These are phyloP conservation scores for Colletotrichum zoysiae DNA, from an alignment of 2,329 filamentous ascomycete genomes.

Conservation along the genomic window DNA sequence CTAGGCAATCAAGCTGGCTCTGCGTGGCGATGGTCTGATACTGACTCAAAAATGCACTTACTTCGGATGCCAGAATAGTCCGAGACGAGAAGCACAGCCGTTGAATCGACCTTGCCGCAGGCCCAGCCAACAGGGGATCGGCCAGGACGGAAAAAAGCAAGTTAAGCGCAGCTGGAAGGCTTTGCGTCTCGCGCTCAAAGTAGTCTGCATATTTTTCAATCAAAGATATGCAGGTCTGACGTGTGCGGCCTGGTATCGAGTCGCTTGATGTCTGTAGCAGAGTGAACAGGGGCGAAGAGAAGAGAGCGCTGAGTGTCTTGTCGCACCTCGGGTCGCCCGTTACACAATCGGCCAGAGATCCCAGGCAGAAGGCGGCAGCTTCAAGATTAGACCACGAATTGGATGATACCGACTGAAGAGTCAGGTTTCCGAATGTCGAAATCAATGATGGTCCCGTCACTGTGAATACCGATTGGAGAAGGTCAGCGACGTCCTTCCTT, in stretches of 20 bases:
- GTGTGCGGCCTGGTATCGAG: slow-evolving; percentile 71
- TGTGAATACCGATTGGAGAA: slow-evolving; percentile 79
- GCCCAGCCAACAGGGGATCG: slow-evolving; percentile 71
- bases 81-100: slow-evolving; percentile 83
- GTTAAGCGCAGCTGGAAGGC: slow-evolving; percentile 77
- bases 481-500: slow-evolving; percentile 82
- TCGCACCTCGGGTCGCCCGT: slow-evolving; percentile 70
- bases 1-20: slow-evolving; percentile 73
- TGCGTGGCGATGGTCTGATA: slow-evolving; percentile 74
- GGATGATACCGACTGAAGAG: slow-evolving; percentile 61
- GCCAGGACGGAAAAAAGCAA: slow-evolving; percentile 79
- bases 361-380: slow-evolving; percentile 72
- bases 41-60: slow-evolving; percentile 76
- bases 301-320: slow-evolving; percentile 69
- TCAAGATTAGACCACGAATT: slow-evolving; percentile 71
- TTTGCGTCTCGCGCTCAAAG: slow-evolving; percentile 77
- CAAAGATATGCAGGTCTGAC: slow-evolving; percentile 76
- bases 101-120: slow-evolving; percentile 80
- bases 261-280: slow-evolving; percentile 63
- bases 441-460: slow-evolving; percentile 69
- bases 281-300: slow-evolving; percentile 69
- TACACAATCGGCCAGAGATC: slow-evolving; percentile 75
- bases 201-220: slow-evolving; percentile 82
- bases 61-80: slow-evolving; percentile 74
- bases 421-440: slow-evolving; percentile 67